Evolutionary conservation across 208 protist genomes (phyloP), one percentile per base, ranked within the genome.

Genomic region (Porcisia deanei): DNA sequence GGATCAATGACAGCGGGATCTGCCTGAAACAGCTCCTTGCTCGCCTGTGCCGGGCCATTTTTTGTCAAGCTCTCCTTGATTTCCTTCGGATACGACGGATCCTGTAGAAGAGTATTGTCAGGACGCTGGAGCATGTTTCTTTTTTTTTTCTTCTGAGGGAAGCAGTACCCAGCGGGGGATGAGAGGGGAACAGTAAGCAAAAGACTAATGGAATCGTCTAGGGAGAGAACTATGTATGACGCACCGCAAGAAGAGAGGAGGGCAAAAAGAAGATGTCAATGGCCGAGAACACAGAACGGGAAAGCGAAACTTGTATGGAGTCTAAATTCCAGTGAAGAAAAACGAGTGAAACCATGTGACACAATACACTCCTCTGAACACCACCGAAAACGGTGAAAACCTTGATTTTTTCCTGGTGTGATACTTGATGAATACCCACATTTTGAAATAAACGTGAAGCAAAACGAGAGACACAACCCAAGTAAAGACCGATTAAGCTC

Each of bases 1-100:
- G 93, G 93, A 54, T 97, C 91, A 63, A 95, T 86, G 45, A 93
- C 87, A 49, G 86, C 88, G 37, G 89, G 86, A 25, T 97, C 93
- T 6, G 85, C 80, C 43, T 86, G 78, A 72, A 97, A 97, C 6
- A 95, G 57, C 61, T 91, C 54, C 59, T 86, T 94, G 6, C 70
- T 82, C 25, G 76, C 75, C 78, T 96, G 91, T 0, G 79, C 88
- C 20, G 89, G 82, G 18, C 93, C 93, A 65, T 97, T 97, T 20
- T 81, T 61, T 22, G 85, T 87, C 55, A 93, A 65, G 52, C 79
- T 72, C 57, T 82, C 79, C n/a, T 54, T 47, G 14, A 88, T 60
- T 55, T 90, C 84, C 68, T 84, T 83, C 3, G 91, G 91, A 63
- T 90, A 94, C 6, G 87, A 93, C 2, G 93, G 93, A 49, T 97